Evolutionary conservation across 2,329 filamentous ascomycete genomes (phyloP).

Genomic region (Sporothrix sp.): DNA sequence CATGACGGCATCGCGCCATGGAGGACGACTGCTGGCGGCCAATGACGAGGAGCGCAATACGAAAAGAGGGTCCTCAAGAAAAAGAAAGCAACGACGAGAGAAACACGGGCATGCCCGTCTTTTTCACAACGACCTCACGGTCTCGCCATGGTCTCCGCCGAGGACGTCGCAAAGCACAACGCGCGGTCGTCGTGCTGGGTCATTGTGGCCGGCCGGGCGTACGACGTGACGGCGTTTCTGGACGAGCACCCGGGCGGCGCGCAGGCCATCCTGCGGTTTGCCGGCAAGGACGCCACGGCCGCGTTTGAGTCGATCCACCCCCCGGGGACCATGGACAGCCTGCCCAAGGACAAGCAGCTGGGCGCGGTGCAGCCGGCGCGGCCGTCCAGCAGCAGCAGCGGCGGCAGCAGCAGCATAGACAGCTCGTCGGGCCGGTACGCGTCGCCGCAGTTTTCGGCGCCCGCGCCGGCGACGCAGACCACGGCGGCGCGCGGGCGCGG

Average conservation of each 20-base stretch:
- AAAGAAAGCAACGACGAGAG: too few species aligned
- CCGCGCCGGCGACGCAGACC: neutral
- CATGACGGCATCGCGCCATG: too few species aligned
- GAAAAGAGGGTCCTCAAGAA: too few species aligned
- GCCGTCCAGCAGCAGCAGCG: too few species aligned
- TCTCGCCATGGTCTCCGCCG: neutral
- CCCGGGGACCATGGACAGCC: neutral
- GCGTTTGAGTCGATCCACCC: neutral
- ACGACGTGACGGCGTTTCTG: constrained; percentile 1
- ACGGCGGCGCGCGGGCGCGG: neutral
- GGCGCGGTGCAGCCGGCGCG: neutral
- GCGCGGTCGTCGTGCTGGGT: constrained; percentile 2
- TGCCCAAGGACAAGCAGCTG: neutral
- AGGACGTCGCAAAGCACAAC: neutral
- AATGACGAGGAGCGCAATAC: too few species aligned
- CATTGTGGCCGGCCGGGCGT: neutral
- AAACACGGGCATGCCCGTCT: too few species aligned
- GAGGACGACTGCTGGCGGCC: too few species aligned
- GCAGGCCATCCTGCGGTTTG: neutral
- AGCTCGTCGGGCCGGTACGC: neutral
- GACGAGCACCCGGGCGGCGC: constrained; percentile 3
- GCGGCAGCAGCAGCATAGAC: neutral
- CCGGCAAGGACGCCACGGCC: neutral
- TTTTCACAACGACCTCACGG: too few species aligned
- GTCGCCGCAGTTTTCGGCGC: neutral